Evolutionary conservation across 176 grass and related monocot species (phyloP).

Genomic region (Rhynchospora tenuis): DNA sequence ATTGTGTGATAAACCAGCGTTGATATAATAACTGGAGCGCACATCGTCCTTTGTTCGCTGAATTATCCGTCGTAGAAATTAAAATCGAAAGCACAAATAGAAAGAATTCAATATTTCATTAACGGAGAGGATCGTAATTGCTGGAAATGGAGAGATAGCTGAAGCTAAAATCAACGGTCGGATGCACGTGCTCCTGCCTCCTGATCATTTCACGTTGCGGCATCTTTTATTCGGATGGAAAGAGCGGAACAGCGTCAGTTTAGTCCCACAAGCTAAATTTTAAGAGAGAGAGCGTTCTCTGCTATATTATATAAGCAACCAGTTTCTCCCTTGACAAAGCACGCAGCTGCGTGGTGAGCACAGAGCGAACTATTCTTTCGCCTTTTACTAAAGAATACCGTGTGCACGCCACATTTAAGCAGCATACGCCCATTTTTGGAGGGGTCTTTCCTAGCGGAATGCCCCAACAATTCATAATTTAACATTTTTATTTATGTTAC

Average conservation of each 20-base stretch:
- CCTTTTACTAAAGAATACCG: constrained; percentile 75
- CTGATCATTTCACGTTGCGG: not conserved
- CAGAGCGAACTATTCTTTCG: constrained; percentile 65
- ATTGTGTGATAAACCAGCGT: no score
- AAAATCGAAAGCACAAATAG: no score
- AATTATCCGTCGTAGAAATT: not conserved
- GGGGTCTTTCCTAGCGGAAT: not conserved
- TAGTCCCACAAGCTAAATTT: not conserved
- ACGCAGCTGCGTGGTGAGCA: constrained; percentile 56
- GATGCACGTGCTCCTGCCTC: not conserved
- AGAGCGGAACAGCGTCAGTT: not conserved
- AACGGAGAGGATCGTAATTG: not conserved
- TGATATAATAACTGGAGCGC: not conserved
- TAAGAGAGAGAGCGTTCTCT: not conserved
- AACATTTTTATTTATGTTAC: not conserved
- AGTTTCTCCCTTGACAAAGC: not conserved
- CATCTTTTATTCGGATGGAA: not conserved
- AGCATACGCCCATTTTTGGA: constrained; percentile 18
- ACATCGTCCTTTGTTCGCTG: not conserved
- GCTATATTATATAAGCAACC: not conserved
- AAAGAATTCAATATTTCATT: no score
- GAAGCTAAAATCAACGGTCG: not conserved
- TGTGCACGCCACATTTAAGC: constrained; percentile 32
- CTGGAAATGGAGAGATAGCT: not conserved
- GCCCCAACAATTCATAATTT: not conserved